Evolutionary conservation across 441 rosid species (phyloP).

Genomic region (Pelargonium cotyledonis): DNA sequence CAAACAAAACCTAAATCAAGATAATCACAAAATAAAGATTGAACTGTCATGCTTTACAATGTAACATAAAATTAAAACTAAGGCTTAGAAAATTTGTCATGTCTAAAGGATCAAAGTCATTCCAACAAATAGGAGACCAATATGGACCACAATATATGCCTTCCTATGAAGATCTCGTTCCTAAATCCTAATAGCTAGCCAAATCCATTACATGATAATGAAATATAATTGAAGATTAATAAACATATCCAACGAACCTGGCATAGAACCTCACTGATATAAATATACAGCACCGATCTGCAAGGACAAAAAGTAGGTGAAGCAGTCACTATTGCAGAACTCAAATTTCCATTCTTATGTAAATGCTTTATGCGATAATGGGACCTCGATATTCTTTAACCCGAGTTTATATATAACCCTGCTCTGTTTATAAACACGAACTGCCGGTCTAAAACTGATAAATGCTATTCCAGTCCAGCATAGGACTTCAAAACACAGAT

Average conservation of each 20-base stretch:
- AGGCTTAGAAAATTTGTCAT: too few species aligned
- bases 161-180: too few species aligned
- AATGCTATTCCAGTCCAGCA: not conserved
- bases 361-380: not conserved
- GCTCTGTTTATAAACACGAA: too few species aligned
- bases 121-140: too few species aligned
- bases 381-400: not conserved
- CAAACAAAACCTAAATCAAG: slow-evolving; percentile 65
- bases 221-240: not conserved
- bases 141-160: too few species aligned
- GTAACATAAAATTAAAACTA: too few species aligned
- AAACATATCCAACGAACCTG: slow-evolving; percentile 56
- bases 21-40: not conserved
- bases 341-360: not conserved
- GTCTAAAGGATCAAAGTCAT: too few species aligned
- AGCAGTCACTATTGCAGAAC: slow-evolving; percentile 11
- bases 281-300: slow-evolving; percentile 72
- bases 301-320: slow-evolving; percentile 21
- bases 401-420: not conserved
- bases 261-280: slow-evolving; percentile 64
- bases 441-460: too few species aligned
- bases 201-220: not conserved
- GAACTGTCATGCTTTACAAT: too few species aligned
- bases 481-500: not conserved
- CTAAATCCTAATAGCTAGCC: too few species aligned